Percentiles rank a stretch among this genome's conserved stretches.
These are phyloP conservation scores for Ceratobasidium sp. DNA, from an alignment of 1,284 basidiomycete genomes.

Conservation along the genomic window DNA sequence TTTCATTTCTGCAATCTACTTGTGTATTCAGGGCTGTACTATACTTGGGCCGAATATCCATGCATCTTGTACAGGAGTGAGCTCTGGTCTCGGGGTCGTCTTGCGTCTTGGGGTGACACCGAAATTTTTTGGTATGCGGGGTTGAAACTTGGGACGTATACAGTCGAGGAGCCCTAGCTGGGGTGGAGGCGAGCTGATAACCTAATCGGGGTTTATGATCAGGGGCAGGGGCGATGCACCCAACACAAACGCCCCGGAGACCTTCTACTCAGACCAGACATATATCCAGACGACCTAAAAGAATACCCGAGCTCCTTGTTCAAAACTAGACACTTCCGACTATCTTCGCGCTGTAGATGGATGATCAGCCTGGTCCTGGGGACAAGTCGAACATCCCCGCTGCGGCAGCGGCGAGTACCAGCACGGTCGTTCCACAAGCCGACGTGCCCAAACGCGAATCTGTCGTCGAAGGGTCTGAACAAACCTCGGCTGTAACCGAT, in stretches of 20 bases:
- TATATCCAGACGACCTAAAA: not conserved
- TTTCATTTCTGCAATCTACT: not conserved
- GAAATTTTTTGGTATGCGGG: not conserved
- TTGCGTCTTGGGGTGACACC: not conserved
- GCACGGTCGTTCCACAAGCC: not conserved
- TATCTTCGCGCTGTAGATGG: not conserved
- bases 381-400: not conserved
- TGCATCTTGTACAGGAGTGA: slow-evolving; percentile 21
- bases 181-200: not conserved
- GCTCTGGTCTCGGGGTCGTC: not conserved
- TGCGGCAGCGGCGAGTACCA: not conserved
- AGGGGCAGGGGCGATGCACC: not conserved
- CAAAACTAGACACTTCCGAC: not conserved
- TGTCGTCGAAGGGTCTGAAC: not conserved
- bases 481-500: not conserved
- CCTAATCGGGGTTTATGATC: not conserved
- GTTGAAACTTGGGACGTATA: not conserved
- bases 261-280: not conserved
- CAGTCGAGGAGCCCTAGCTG: too few relatives aligned
- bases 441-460: not conserved
- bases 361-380: not conserved
- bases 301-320: not conserved
- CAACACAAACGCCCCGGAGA: not conserved
- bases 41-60: slow-evolving; percentile 22
- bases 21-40: slow-evolving; percentile 35